phyloP scores from a whole-genome alignment of 331 rosid species.

The Stylosanthes scabra region DNA sequence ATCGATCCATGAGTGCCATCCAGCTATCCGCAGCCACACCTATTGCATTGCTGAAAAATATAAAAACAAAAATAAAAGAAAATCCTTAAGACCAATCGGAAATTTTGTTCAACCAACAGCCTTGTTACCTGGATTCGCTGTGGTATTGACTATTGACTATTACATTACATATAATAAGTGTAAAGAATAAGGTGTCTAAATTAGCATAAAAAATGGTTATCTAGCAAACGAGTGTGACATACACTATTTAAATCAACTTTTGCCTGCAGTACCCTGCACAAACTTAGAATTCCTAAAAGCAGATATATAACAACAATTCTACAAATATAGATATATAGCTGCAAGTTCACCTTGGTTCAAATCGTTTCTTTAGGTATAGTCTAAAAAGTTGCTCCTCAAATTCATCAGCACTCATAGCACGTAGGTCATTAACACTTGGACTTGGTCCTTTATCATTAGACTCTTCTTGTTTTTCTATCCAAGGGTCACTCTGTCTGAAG shows the following conservation, averaged over 20 bases:
- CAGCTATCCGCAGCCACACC: constrained; percentile 72
- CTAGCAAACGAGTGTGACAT: not conserved
- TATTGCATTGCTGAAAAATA: constrained; percentile 51
- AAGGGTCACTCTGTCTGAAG: constrained; percentile 71
- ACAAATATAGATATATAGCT: not conserved
- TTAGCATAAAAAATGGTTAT: not conserved
- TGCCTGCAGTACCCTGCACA: not conserved
- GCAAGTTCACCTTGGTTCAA: constrained; percentile 71
- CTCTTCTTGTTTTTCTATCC: constrained; percentile 53
- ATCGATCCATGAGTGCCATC: constrained; percentile 72
- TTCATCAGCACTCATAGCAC: constrained; percentile 41
- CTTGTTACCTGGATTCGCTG: not conserved
- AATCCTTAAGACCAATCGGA: not conserved
- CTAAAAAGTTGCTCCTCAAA: constrained; percentile 64
- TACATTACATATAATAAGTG: too few species aligned
- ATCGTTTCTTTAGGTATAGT: constrained; percentile 62
- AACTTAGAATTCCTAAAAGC: not conserved
- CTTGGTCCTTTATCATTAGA: constrained; percentile 6
- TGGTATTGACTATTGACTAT: too few species aligned
- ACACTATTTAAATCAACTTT: not conserved
- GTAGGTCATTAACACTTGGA: constrained; percentile 30
- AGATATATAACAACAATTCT: constrained; percentile 6
- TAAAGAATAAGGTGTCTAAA: too few species aligned
- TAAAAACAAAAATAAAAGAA: constrained; percentile 18
- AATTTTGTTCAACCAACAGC: not conserved